Evolutionary conservation across 1,139 yeast species (phyloP), one percentile per base, ranked within the genome.

Genomic region (Protomyces inundatus): DNA sequence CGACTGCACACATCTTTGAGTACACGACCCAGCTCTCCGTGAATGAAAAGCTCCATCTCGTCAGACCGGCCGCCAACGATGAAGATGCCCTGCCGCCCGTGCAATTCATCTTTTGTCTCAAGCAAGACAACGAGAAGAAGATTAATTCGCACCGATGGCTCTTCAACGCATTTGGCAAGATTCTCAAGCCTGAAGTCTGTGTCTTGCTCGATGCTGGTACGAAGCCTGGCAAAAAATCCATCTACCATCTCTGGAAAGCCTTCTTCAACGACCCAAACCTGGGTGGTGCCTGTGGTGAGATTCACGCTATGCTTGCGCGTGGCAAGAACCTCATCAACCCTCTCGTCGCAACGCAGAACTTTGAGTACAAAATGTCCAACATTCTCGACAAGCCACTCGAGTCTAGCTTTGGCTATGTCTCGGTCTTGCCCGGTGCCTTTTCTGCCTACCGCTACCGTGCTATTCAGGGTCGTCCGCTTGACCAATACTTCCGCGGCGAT

Each of bases 141-240:
- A 93, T 91, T 74, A 91, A 91, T 75, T 90, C 97, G 0, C 98
- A 91, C 73, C 83, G 98, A 73, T 91, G 98, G 98, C 83, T 95
- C 10, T 88, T 91, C 75, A 90, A 91, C 73, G 97, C 96, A 0
- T 86, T 91, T 72, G 91, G 96, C 70, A 90, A 93, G 48, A 80
- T 86, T 50, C 79, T 93, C 67, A 86, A 90, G 67, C 98, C 98
- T 1, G 89, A 89, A 69, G 91, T 90, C 34, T 85, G 90, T 53
- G 83, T 89, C 3, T 77, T 91, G 60, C 77, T 91, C 61, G 98
- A 91, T 77, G 98, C 95, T 1, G 98, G 98, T 67, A 91, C 98
- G 0, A 87, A 88, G 75, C 97, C 98, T 2, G 90, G 90, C 55
- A 85, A 82, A 67, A 87, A 85, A 70, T 89, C 96, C 0, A 80